Conservation (phyloP, 1,284 basidiomycete species). For the Ceratobasidium sp. region DNA sequence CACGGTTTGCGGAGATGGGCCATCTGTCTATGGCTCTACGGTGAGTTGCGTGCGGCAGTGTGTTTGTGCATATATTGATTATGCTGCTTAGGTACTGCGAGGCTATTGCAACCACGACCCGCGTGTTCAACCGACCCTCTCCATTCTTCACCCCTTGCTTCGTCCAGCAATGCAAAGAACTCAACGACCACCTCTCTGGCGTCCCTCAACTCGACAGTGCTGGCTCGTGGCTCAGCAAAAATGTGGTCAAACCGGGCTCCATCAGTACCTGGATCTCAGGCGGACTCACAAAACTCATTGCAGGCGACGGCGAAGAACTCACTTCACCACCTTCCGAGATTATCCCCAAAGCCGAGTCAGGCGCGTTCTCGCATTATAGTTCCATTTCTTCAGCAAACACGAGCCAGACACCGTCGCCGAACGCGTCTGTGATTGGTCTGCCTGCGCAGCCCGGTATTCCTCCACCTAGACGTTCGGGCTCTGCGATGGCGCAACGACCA, state of each 20-base stretch:
- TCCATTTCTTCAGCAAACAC: constrained; percentile 89
- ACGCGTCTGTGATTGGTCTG: constrained; percentile 67
- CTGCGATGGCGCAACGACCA: constrained; percentile 58
- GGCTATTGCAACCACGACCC: constrained; percentile 81
- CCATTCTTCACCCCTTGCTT: constrained; percentile 78
- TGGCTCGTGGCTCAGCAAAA: constrained; percentile 84
- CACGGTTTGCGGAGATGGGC: constrained; percentile 83
- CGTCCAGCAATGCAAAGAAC: constrained; percentile 81
- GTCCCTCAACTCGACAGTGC: constrained; percentile 79
- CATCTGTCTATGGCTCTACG: constrained; percentile 78
- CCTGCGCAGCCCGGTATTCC: constrained; percentile 39
- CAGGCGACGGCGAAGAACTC: constrained; percentile 80
- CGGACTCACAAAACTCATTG: constrained; percentile 96
- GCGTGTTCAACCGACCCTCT: constrained; percentile 67
- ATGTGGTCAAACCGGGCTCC: constrained; percentile 87
- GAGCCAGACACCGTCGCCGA: constrained; percentile 79
- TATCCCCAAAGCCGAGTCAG: constrained; percentile 64
- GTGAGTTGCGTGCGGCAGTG: constrained; percentile 61
- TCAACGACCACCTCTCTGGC: constrained; percentile 86
- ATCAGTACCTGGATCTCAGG: constrained; percentile 95
- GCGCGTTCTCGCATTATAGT: constrained; percentile 95
- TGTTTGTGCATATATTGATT: constrained; percentile 13
- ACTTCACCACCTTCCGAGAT: constrained; percentile 61
- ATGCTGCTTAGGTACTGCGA: constrained; percentile 84
- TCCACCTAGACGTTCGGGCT: constrained; percentile 40